Evolutionary conservation across 257 asterid species (phyloP), one percentile per base, ranked within the genome.

Genomic region (Jasminum sambac): DNA sequence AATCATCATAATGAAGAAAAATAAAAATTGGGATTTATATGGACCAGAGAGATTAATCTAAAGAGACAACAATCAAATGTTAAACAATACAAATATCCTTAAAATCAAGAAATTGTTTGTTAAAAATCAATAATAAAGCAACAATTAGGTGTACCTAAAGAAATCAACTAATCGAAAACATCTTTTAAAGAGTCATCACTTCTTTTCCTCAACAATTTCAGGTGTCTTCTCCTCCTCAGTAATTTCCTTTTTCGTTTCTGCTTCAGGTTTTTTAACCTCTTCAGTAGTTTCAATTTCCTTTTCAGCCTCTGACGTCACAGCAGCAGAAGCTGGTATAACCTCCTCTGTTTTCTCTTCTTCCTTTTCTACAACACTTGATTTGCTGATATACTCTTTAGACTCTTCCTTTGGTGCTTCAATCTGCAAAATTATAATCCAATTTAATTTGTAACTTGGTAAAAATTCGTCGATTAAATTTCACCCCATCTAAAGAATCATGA

Each of bases 341-440:
- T 70, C 76, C 65, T 70, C 75, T 6, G 69, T 26, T 37, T 67
- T 63, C 43, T 63, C 48, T 19, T 50, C 64, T 42, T 67, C 73
- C 55, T 55, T 60, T 52, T 61, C 70, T 21, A 21, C 72, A 7
- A 63, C 59, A 1, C 23, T 23, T 1, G 58, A 46, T 48, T 52
- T 6, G 55, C 64, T 26, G 23, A 19, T 55, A 12, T 55, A 30
- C 7, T 0, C 2, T 19, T 55, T 55, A 55, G 62, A 23, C 34
- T 55, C 70, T 63, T 74, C 79, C 11, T 81, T 70, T 13, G 79
- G 64, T 50, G 81, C 80, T 44, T 85, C 82, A 58, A n/a, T 78
- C 82, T 84, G 67, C 59, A 13, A 43, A 1, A 25, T 0, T 11
- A 4, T 24, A 44, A 4, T 59, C 0, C 26, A 60, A 7, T 42